phyloP scores from a whole-genome alignment of 805 yeast genomes.

The Allodekkera sacchari region DNA sequence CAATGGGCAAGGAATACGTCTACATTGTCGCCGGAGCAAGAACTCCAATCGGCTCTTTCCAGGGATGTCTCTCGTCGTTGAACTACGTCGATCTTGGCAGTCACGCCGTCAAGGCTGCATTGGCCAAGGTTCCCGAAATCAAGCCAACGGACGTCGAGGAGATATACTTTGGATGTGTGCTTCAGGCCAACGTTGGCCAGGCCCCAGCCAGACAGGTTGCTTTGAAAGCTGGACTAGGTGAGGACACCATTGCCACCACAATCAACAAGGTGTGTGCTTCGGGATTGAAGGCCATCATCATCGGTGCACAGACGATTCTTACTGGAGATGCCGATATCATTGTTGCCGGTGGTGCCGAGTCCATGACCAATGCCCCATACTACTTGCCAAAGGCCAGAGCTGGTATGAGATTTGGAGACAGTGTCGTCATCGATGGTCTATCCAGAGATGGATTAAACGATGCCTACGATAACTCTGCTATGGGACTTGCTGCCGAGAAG shows the following conservation, averaged over 20 bases:
- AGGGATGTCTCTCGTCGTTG: constrained; percentile 70
- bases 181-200: constrained; percentile 92
- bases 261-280: constrained; percentile 97
- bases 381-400: constrained; percentile 77
- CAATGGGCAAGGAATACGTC: constrained; percentile 37
- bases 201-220: constrained; percentile 99
- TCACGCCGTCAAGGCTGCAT: constrained; percentile 83
- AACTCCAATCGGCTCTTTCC: constrained; percentile 95
- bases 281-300: constrained; percentile 84
- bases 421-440: constrained; percentile 74
- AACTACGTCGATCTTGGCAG: constrained; percentile 83
- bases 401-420: constrained; percentile 88
- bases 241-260: constrained; percentile 77
- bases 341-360: constrained; percentile 96
- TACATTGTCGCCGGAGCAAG: constrained; percentile 88
- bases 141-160: constrained; percentile 77
- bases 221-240: constrained; percentile 76
- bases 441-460: constrained; percentile 90
- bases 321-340: constrained; percentile 89
- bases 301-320: constrained; percentile 84
- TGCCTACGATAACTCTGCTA: constrained; percentile 78
- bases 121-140: constrained; percentile 75
- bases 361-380: constrained; percentile 95
- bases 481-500: constrained; percentile 98
- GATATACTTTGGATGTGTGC: constrained; percentile 85